Evolutionary conservation across 352 stramenopile genomes (phyloP).

Genomic region (Phytophthora colocasiae): DNA sequence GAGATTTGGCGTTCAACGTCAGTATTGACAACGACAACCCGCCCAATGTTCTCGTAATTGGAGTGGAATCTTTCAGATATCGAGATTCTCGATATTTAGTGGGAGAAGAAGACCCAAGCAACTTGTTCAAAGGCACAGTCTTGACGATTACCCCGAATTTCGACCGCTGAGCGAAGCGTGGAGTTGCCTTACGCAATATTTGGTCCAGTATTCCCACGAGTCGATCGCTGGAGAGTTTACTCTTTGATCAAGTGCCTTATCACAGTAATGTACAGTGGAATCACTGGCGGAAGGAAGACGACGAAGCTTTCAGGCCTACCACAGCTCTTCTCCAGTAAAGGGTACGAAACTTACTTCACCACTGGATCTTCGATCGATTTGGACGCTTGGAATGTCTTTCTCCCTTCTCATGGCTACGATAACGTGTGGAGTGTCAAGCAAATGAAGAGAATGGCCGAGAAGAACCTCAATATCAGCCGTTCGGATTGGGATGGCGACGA

Average conservation of each 20-base stretch:
- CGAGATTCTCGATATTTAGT: conserved; percentile 15
- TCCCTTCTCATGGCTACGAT: conserved; percentile 5
- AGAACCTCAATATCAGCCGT: conserved; percentile 5
- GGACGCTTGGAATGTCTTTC: conserved; percentile 5
- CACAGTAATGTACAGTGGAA: conserved; percentile 2
- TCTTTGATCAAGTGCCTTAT: conserved; percentile 11
- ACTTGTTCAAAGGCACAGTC: conserved; percentile 13
- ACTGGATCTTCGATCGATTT: conserved; percentile 2
- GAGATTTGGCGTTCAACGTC: conserved; percentile 8
- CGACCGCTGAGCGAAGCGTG: conserved; percentile 7
- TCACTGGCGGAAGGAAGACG: conserved; percentile 4
- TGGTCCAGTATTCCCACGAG: conserved; percentile 13
- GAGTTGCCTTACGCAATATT: conserved; percentile 11
- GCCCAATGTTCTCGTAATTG: conserved; percentile 10
- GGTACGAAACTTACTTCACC: conserved; percentile 17
- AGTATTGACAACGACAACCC: conserved; percentile 8
- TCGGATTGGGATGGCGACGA: conserved; percentile 32
- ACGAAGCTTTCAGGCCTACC: conserved; percentile 7
- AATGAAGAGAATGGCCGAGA: conserved; percentile 12
- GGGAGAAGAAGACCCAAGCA: conserved; percentile 6
- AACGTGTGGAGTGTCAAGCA: conserved; percentile 3
- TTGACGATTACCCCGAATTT: conserved; percentile 13
- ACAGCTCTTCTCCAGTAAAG: conserved; percentile 7
- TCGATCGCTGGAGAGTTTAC: conserved; percentile 11
- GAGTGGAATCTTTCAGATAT: conserved; percentile 8